phyloP scores from a whole-genome alignment of 2,329 filamentous ascomycete species.

The Penicillium sp. region DNA sequence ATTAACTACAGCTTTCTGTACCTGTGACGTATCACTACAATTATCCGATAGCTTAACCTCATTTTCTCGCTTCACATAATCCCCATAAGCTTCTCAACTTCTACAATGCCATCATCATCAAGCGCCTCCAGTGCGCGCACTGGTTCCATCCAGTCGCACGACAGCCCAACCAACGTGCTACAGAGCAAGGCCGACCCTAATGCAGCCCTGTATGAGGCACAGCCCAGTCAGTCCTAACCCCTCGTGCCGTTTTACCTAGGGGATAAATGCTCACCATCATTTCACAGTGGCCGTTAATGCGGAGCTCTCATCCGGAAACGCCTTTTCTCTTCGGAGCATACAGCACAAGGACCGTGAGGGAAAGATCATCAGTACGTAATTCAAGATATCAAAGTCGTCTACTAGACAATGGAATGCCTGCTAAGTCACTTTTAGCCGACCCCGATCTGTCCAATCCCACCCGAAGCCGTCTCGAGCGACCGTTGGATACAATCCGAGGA shows the following conservation, averaged over 20 bases:
- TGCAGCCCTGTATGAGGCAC: slow-evolving; percentile 77
- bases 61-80: neutral
- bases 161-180: slow-evolving; percentile 43
- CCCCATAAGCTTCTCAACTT: neutral
- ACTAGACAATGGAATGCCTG: neutral
- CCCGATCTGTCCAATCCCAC: slow-evolving; percentile 91
- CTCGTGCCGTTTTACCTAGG: neutral
- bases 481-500: slow-evolving; percentile 85
- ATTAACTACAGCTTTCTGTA: neutral
- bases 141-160: slow-evolving; percentile 30
- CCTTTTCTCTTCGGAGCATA: slow-evolving; percentile 70
- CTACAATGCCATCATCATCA: slow-evolving; percentile 27
- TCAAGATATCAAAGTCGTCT: neutral
- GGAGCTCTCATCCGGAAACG: slow-evolving; percentile 34
- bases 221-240: slow-evolving; percentile 69
- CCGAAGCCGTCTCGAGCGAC: slow-evolving; percentile 81
- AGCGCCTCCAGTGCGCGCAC: slow-evolving; percentile 30
- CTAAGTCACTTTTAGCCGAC: slow-evolving; percentile 63
- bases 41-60: neutral
- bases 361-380: slow-evolving; percentile 70
- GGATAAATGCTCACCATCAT: slow-evolving; percentile 8
- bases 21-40: neutral
- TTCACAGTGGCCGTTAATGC: slow-evolving; percentile 30
- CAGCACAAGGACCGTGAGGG: slow-evolving; percentile 77
- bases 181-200: slow-evolving; percentile 85